phyloP scores from a whole-genome alignment of 2,329 filamentous ascomycete species.

The Cercospora zeae-maydis region DNA sequence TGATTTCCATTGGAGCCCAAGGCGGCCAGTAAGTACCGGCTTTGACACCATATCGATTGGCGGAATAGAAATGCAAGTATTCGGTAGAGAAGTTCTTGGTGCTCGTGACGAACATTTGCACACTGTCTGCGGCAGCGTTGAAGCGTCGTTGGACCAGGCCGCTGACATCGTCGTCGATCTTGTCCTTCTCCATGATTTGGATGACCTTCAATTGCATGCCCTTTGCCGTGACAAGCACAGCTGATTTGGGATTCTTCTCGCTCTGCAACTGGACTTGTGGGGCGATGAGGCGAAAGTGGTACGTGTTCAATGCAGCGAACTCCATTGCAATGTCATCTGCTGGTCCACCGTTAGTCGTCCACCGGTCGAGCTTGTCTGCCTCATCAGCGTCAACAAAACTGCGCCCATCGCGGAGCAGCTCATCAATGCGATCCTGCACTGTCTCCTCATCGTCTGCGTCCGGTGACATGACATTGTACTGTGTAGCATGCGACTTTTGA shows the following conservation, averaged over 20 bases:
- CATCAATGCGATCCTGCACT: slow-evolving; percentile 79
- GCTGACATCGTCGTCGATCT: slow-evolving; percentile 87
- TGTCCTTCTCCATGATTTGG: slow-evolving; percentile 95
- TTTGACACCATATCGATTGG: slow-evolving; percentile 84
- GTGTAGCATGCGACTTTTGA: slow-evolving; percentile 28
- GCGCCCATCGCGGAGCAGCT: slow-evolving; percentile 78
- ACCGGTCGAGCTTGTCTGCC: slow-evolving; percentile 39
- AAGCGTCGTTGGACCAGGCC: slow-evolving; percentile 94
- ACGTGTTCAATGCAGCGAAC: slow-evolving; percentile 87
- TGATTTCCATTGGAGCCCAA: slow-evolving; percentile 97
- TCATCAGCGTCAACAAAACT: slow-evolving; percentile 75
- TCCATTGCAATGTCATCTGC: slow-evolving; percentile 77
- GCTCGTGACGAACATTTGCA: slow-evolving; percentile 96
- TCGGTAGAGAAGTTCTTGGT: slow-evolving; percentile 84
- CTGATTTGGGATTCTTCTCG: slow-evolving; percentile 94
- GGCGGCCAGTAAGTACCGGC: slow-evolving; percentile 88
- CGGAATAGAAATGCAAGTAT: slow-evolving; percentile 87
- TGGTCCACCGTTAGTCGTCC: slow-evolving; percentile 37
- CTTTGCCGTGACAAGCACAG: slow-evolving; percentile 94
- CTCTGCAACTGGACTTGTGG: slow-evolving; percentile 98
- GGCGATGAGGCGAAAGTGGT: slow-evolving; percentile 90
- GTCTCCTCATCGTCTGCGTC: slow-evolving; percentile 61
- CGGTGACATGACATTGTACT: slow-evolving; percentile 34
- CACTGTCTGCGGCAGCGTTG: slow-evolving; percentile 91
- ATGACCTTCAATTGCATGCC: slow-evolving; percentile 98